Conservation (phyloP, 1,139 yeast species). For the Arxiozyma slooffiae region DNA sequence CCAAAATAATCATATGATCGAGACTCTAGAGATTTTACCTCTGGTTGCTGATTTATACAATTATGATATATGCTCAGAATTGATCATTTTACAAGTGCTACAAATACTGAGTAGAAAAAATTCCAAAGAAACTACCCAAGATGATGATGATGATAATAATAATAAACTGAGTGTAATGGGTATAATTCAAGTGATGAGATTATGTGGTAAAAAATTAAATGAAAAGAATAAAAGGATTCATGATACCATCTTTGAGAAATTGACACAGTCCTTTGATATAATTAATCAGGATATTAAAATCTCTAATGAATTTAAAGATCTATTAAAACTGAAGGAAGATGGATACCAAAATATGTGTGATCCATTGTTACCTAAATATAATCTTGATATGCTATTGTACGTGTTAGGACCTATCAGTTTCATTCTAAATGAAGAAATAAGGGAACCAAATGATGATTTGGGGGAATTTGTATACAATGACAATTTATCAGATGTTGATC, state of each 20-base stretch:
- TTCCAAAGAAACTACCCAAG: not conserved
- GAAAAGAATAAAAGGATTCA: slow-evolving; percentile 37
- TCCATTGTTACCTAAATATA: not conserved
- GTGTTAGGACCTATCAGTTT: not conserved
- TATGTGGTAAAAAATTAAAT: slow-evolving; percentile 38
- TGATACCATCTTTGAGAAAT: slow-evolving; percentile 49
- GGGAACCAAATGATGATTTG: slow-evolving; percentile 2
- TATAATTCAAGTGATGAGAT: slow-evolving; percentile 33
- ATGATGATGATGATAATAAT: not conserved
- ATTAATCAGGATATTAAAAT: not conserved
- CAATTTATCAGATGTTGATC: slow-evolving; percentile 21
- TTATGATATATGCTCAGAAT: slow-evolving; percentile 55
- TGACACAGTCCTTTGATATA: slow-evolving; percentile 28
- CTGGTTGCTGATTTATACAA: slow-evolving; percentile 59
- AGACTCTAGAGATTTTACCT: slow-evolving; percentile 36
- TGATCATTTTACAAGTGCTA: slow-evolving; percentile 53
- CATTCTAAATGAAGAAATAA: slow-evolving; percentile 2
- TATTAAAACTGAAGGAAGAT: slow-evolving; percentile 34
- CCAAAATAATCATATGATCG: slow-evolving; percentile 38
- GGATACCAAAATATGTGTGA: not conserved
- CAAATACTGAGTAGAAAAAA: slow-evolving; percentile 35
- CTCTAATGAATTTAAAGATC: slow-evolving; percentile 38
- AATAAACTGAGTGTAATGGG: not conserved
- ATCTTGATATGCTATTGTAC: not conserved
- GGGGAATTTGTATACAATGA: slow-evolving; percentile 20